Conservation (phyloP, 495 filamentous ascomycete genomes). For the Talaromyces ruber region DNA sequence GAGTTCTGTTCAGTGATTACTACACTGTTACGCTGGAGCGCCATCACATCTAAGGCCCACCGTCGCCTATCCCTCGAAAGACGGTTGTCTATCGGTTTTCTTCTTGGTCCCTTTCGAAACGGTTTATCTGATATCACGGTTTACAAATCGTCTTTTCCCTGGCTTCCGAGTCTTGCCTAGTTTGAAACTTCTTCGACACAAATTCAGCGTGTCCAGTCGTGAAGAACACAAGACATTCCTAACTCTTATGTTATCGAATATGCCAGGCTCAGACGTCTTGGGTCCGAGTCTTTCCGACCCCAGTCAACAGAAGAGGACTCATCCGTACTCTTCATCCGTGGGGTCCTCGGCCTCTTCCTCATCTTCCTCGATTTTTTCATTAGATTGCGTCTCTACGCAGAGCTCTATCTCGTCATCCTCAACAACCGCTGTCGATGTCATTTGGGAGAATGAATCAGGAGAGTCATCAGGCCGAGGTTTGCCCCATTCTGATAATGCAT, state of each 20-base stretch:
- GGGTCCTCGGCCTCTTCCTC: slow-evolving; percentile 67
- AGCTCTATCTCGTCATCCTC: slow-evolving; percentile 43
- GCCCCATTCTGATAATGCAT: slow-evolving; percentile 10
- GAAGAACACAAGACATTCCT: slow-evolving; percentile 2
- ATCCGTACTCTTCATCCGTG: slow-evolving; percentile 59
- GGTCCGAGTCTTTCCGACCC: slow-evolving; percentile 38
- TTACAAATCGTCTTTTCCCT: slow-evolving; percentile 22
- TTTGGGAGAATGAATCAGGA: slow-evolving; percentile 33
- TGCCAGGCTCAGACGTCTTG: slow-evolving; percentile 42
- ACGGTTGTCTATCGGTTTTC: slow-evolving; percentile 38
- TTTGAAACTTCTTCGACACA: slow-evolving; percentile 1
- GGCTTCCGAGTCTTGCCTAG: slow-evolving; percentile 13
- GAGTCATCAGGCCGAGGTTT: slow-evolving; percentile 18
- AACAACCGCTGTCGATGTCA: slow-evolving; percentile 37
- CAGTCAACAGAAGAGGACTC: slow-evolving; percentile 26
- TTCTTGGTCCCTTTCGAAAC: slow-evolving; percentile 40
- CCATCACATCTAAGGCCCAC: slow-evolving; percentile 30
- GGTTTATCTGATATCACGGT: slow-evolving; percentile 33
- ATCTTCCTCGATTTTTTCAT: slow-evolving; percentile 71
- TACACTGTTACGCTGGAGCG: slow-evolving; percentile 24
- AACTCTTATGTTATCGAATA: slow-evolving; percentile 22
- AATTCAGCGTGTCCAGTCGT: not conserved
- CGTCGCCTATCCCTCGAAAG: slow-evolving; percentile 38
- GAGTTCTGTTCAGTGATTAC: slow-evolving; percentile 6
- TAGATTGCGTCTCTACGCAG: slow-evolving; percentile 54